A percentile compares a stretch with the other conserved stretches of the same genome.
Conservation (phyloP, 352 stramenopile species). For the Phytopythium sindhum region DNA sequence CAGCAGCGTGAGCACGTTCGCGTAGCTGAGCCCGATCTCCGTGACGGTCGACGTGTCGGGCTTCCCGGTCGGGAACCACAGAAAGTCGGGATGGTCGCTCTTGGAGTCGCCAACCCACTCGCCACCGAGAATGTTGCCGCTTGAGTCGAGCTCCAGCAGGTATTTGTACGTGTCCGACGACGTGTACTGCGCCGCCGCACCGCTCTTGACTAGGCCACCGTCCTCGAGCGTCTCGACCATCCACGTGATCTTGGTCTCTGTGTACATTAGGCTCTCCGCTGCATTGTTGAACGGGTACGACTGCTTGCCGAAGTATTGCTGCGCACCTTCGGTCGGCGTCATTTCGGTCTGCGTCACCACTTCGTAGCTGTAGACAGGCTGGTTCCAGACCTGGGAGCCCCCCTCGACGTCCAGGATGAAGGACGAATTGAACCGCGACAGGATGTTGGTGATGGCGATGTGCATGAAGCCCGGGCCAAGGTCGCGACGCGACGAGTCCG, state of each 20-base stretch:
- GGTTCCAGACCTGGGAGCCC: conserved; percentile 53
- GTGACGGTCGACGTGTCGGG: conserved; percentile 26
- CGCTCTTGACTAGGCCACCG: conserved; percentile 26
- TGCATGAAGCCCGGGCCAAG: conserved; percentile 53
- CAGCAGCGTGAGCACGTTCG: conserved; percentile 22
- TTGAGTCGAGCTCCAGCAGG: conserved; percentile 35
- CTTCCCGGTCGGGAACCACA: conserved; percentile 31
- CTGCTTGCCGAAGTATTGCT: conserved; percentile 34
- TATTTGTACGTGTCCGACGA: conserved; percentile 35
- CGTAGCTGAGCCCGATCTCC: conserved; percentile 27
- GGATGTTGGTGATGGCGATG: conserved; percentile 40
- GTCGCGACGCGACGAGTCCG: conserved; percentile 36
- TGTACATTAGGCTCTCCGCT: conserved; percentile 39
- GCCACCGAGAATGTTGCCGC: conserved; percentile 31
- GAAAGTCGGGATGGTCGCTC: conserved; percentile 34
- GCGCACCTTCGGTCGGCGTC: conserved; percentile 22
- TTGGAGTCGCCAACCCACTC: conserved; percentile 40
- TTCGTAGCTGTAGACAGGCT: conserved; percentile 47
- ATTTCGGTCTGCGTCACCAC: conserved; percentile 30
- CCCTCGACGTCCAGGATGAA: conserved; percentile 43
- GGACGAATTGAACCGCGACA: conserved; percentile 28
- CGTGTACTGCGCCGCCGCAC: conserved; percentile 21
- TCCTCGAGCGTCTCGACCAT: conserved; percentile 41
- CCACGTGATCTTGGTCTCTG: conserved; percentile 39
- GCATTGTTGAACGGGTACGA: conserved; percentile 51